Base-by-base conservation (phyloP, 768 basidiomycete genomes). In the Stropharia rugosoannulata region DNA sequence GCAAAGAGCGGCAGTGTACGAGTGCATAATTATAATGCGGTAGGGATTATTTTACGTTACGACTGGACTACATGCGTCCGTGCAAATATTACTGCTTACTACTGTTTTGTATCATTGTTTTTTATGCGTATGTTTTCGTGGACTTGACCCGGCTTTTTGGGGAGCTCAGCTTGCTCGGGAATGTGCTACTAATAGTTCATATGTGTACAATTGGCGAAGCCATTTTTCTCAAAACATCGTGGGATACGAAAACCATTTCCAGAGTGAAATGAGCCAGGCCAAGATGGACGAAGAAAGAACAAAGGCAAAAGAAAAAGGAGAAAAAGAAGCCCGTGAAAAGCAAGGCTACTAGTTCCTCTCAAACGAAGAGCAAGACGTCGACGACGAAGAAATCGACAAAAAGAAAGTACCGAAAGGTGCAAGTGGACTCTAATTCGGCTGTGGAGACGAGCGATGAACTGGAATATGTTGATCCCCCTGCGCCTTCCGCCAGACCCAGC, bases 191-290 rank as follows among this genome's bases (percentile, higher is more conserved):
- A 32, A 32, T 32, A 1, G 2, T 22, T 22, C 22, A 22, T 4
- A 4, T 22, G 4, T 22, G 22, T 22, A 22, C 22, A 22, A 22
- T 22, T 22, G 22, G 1, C 22, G 22, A 22, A 22, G 22, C 22
- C 22, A 22, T 22, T 22, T 22, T 22, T 22, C 22, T 22, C 22
- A 22, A 22, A 22, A 22, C 4, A 22, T 22, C 22, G 64, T 76
- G 15, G 74, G 67, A 2, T 78, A 78, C 44, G 73, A 78, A 45
- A 59, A 60, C 4, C 59, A 67, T 0, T 74, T 77, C 46, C 75
- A 77, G 54, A 54, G 55, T 10, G 61, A 68, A 4, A 54, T 78
- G 4, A 63, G 65, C 15, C 55, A 59, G 25, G 3, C 61, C 59
- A 5, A 35, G 35, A 1, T 50, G 42, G 19, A 51, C 19, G 43